Conservation (phyloP, 768 basidiomycete species). For the Clitopilus passeckerianus region DNA sequence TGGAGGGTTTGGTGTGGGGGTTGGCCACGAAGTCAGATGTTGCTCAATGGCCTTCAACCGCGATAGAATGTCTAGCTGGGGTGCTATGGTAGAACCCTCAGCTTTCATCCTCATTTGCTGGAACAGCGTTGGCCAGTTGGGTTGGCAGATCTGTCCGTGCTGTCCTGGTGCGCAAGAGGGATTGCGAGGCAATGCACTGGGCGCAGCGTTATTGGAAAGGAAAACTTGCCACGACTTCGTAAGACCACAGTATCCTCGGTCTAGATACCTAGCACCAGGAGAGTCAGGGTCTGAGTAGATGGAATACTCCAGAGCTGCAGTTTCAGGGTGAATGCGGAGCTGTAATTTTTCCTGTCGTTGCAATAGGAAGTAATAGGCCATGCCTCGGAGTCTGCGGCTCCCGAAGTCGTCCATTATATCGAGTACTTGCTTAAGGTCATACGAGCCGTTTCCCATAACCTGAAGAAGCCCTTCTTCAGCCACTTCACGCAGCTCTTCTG, state of each 20-base stretch:
- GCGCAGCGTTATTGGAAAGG: not conserved
- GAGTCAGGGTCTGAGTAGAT: not conserved
- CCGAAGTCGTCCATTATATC: not conserved
- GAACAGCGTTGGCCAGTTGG: not conserved
- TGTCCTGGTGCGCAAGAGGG: not conserved
- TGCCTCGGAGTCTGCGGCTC: not conserved
- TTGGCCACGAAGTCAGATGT: too few relatives aligned
- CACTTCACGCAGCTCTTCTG: not conserved
- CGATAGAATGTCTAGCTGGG: not conserved
- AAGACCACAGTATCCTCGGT: not conserved
- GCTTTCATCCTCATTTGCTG: not conserved
- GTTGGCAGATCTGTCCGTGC: not conserved
- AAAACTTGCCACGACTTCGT: not conserved
- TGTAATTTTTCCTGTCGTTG: not conserved
- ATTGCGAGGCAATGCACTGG: not conserved
- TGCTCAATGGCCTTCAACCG: not conserved
- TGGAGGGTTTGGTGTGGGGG: not conserved
- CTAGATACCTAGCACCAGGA: not conserved
- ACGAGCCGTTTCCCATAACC: not conserved
- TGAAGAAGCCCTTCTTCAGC: not conserved
- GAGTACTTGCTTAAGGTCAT: not conserved
- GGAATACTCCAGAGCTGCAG: not conserved
- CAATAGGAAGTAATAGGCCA: not conserved
- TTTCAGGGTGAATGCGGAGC: not conserved
- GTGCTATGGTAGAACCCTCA: not conserved